A percentile compares a stretch with the other conserved stretches of the same genome.
phyloP scores from a whole-genome alignment of 441 rosid species.

The Biscutella laevigata region DNA sequence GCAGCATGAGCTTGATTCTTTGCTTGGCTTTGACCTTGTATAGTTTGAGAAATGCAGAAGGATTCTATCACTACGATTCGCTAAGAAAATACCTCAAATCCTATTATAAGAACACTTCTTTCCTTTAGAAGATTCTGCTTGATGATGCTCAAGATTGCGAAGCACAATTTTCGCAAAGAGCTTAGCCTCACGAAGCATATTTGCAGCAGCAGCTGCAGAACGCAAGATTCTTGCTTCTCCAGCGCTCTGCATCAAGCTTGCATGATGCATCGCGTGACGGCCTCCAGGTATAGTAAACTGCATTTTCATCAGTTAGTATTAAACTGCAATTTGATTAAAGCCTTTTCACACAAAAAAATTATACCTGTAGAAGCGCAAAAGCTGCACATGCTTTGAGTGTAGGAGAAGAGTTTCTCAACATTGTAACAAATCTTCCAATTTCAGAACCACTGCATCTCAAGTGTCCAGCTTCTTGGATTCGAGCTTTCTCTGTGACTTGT shows the following conservation, averaged over 20 bases:
- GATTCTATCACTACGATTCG: constrained; percentile 1
- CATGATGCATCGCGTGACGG: constrained; percentile 79
- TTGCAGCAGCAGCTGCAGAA: constrained; percentile 83
- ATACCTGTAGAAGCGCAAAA: constrained; percentile 97
- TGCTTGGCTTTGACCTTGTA: constrained; percentile 1
- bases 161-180: constrained; percentile 78
- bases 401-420: constrained; percentile 68
- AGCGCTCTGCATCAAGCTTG: constrained; percentile 70
- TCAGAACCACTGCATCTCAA: constrained; percentile 93
- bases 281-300: constrained; percentile 93
- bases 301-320: neutral
- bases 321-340: neutral
- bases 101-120: constrained; percentile 5
- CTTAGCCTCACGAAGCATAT: constrained; percentile 71
- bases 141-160: constrained; percentile 82
- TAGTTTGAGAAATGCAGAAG: neutral
- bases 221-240: constrained; percentile 82
- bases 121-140: constrained; percentile 42
- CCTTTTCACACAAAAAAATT: neutral
- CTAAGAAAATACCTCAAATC: constrained; percentile 10
- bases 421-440: constrained; percentile 81
- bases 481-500: constrained; percentile 73
- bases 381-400: constrained; percentile 86
- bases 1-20: constrained; percentile 6
- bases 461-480: constrained; percentile 90